phyloP scores from a whole-genome alignment of 73 alveolate species.

The Paramecium biaurelia region DNA sequence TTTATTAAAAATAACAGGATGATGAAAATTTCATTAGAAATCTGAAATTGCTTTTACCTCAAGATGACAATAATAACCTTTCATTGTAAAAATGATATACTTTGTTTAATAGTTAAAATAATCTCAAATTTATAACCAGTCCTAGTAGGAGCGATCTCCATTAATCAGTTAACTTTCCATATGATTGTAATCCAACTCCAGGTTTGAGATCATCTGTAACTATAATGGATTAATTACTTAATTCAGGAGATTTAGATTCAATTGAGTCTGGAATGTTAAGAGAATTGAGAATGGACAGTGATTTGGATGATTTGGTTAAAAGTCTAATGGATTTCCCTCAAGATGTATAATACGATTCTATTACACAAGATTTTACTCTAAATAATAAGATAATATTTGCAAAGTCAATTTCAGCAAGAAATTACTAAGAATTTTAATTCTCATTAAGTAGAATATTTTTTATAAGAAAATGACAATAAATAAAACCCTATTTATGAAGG shows the following conservation, averaged over 20 bases:
- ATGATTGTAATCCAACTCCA: constrained; percentile 5
- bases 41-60: background rate
- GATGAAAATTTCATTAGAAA: background rate
- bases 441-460: background rate
- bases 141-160: constrained; percentile 17
- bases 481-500: background rate
- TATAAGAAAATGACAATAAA: background rate
- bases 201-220: background rate
- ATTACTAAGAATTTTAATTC: background rate
- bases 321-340: background rate
- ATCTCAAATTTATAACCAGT: background rate
- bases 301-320: background rate
- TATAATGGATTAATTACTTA: background rate
- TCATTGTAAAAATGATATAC: background rate
- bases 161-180: background rate
- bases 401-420: background rate
- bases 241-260: background rate
- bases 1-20: background rate
- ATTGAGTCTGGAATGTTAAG: constrained; percentile 11
- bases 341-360: background rate
- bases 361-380: background rate
- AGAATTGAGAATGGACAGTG: background rate
- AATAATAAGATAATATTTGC: background rate
- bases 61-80: background rate
- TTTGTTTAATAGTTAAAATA: background rate